Base-by-base conservation (phyloP, 768 basidiomycete genomes). In the Amanita subjunquillea region DNA sequence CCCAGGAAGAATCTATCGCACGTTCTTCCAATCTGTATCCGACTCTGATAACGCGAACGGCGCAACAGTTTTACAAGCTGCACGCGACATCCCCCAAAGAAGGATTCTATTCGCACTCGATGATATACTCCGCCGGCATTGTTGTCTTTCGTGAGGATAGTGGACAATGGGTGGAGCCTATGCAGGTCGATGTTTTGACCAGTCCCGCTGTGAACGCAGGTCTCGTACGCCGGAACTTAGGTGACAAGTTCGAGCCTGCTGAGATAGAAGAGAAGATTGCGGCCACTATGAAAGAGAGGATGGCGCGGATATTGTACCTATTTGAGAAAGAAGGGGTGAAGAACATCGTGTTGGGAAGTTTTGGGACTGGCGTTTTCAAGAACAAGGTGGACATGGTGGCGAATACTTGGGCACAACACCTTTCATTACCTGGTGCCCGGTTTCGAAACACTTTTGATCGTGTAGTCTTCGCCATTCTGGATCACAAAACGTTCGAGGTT, bases 1-100 rank as follows among this genome's bases (percentile, higher is more conserved):
- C 88, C 1, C 87, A 91, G 59, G 88, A 91, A 63, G 87, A 91
- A 63, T 82, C 82, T 36, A 76, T 91, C 58, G 86, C 87, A 9
- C 80, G 87, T 39, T 78, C 85, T 4, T 87, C 86, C 9, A 84
- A 82, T 4, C 67, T 91, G 5, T 86, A 82, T 57, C 69, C 75
- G 1, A 75, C 81, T 7, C 80, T 90, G 51, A 72, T 73, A 60
- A 77, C 81, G 8, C 62, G 65, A 13, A 70, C 69, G 4, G 82
- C 78, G 0, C 68, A 76, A 41, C 70, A 73, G 38, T 90, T 87
- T 67, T 87, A 91, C 62, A 65, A 64, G 2, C 61, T 79, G 17
- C 87, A 90, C 62, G 69, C 69, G 29, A 70, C 59, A 54, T 70
- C 74, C 57, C 60, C 62, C 8, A 70, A 71, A 44, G 72, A 69